Conservation (phyloP, 176 grass and related monocot genomes). For the Saccharum officinarum region DNA sequence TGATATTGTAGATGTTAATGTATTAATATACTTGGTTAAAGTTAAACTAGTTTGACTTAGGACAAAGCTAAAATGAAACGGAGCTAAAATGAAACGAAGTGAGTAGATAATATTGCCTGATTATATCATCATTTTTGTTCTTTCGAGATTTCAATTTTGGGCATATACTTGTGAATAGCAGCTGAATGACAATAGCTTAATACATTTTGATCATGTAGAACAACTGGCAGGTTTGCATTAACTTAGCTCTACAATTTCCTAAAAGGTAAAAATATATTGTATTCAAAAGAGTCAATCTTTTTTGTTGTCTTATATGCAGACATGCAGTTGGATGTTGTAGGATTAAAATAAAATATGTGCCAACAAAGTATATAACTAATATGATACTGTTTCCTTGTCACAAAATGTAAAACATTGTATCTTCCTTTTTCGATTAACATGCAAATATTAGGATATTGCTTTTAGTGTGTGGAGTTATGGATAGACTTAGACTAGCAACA, state of each 20-base stretch:
- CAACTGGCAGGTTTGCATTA: not conserved
- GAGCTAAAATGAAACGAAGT: not conserved
- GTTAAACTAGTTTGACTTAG: not conserved
- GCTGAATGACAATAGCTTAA: not conserved
- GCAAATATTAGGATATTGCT: not conserved
- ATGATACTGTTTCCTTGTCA: not conserved
- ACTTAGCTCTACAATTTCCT: not conserved
- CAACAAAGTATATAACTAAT: not conserved
- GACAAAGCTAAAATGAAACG: not conserved
- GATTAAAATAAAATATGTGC: not conserved
- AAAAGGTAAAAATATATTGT: not conserved
- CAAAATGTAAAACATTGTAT: not conserved
- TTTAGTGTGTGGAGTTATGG: not conserved
- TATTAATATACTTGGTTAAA: not conserved
- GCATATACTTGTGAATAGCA: not conserved
- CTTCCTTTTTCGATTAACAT: not conserved
- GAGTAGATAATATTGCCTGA: not conserved
- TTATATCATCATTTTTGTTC: not conserved
- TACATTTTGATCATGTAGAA: not conserved
- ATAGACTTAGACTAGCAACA: not conserved
- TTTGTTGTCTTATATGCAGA: not conserved
- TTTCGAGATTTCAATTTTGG: not conserved
- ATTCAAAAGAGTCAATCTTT: not conserved
- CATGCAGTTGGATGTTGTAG: not conserved
- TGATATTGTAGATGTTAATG: no score